Percentiles rank a stretch among this genome's conserved stretches.
phyloP scores from a whole-genome alignment of 345 rosid species.

The Gossypium mustelinum region DNA sequence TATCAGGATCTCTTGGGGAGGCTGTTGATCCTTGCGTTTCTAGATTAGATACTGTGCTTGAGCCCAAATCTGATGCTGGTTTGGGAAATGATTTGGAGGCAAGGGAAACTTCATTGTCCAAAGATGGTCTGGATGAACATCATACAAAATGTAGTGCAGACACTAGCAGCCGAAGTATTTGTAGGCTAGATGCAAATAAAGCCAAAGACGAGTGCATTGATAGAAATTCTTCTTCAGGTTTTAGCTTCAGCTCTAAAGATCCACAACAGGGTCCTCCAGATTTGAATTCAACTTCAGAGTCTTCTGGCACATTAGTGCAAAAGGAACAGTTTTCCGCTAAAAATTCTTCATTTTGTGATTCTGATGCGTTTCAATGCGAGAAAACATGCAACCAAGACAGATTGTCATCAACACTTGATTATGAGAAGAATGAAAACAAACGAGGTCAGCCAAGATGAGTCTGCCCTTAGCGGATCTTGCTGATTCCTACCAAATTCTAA shows the following conservation, averaged over 20 bases:
- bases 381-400: constrained; percentile 31
- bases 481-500: constrained; percentile 36
- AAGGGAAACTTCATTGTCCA: constrained; percentile 21
- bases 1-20: constrained; percentile 19
- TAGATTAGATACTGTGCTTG: constrained; percentile 25
- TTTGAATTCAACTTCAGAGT: constrained; percentile 26
- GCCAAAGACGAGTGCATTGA: constrained; percentile 26
- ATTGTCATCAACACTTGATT: constrained; percentile 28
- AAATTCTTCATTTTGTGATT: constrained; percentile 23
- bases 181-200: constrained; percentile 32
- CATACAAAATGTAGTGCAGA: constrained; percentile 13
- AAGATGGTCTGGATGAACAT: constrained; percentile 9
- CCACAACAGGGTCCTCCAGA: constrained; percentile 32
- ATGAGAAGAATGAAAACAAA: constrained; percentile 21
- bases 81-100: constrained; percentile 23
- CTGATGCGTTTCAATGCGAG: constrained; percentile 30
- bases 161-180: constrained; percentile 24
- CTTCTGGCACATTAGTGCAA: constrained; percentile 20
- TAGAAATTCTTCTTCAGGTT: constrained; percentile 30
- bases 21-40: constrained; percentile 26
- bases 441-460: constrained; percentile 27
- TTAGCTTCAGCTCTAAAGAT: constrained; percentile 23
- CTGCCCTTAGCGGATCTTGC: constrained; percentile 23
- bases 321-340: constrained; percentile 23
- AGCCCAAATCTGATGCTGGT: constrained; percentile 24